phyloP scores from a whole-genome alignment of 1,139 yeast genomes.

The Hyphopichia pseudoburtonii region DNA sequence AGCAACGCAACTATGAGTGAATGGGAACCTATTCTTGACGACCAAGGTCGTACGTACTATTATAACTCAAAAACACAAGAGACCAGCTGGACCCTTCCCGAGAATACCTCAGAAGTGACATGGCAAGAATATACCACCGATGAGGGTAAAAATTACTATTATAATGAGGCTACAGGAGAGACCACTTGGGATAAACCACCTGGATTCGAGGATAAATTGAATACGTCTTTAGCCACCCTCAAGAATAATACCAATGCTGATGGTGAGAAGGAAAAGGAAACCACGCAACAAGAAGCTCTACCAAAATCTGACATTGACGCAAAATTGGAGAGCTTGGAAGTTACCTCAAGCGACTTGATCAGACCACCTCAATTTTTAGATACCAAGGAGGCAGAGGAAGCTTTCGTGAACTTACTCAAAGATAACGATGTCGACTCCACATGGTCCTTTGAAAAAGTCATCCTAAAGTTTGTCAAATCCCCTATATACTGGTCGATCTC shows the following conservation, averaged over 20 bases:
- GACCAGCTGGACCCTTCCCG: slow-evolving; percentile 84
- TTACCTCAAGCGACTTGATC: slow-evolving; percentile 11
- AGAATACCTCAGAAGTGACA: slow-evolving; percentile 34
- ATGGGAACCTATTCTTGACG: slow-evolving; percentile 70
- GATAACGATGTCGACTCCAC: slow-evolving; percentile 62
- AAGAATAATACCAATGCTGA: background rate
- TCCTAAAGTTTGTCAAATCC: slow-evolving; percentile 57
- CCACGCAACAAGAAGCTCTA: slow-evolving; percentile 9
- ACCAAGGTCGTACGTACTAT: slow-evolving; percentile 70
- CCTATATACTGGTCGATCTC: slow-evolving; percentile 70
- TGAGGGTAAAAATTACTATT: slow-evolving; percentile 73
- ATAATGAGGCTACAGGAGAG: slow-evolving; percentile 61
- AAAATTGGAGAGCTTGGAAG: slow-evolving; percentile 11
- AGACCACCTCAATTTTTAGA: slow-evolving; percentile 16
- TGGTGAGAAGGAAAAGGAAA: slow-evolving; percentile 1
- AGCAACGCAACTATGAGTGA: slow-evolving; percentile 5
- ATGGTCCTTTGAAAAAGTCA: slow-evolving; percentile 73
- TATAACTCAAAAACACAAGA: slow-evolving; percentile 65
- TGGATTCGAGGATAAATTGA: slow-evolving; percentile 20
- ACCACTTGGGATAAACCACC: slow-evolving; percentile 82
- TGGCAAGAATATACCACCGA: slow-evolving; percentile 72
- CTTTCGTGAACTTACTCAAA: slow-evolving; percentile 53
- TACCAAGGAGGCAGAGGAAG: slow-evolving; percentile 38
- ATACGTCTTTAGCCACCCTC: background rate
- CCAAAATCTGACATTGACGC: slow-evolving; percentile 10